A percentile compares a stretch with the other conserved stretches of the same genome.
These are phyloP conservation scores for Keqinozyma sinolaborantium DNA, from an alignment of 1,139 yeast species.

Conservation along the genomic window DNA sequence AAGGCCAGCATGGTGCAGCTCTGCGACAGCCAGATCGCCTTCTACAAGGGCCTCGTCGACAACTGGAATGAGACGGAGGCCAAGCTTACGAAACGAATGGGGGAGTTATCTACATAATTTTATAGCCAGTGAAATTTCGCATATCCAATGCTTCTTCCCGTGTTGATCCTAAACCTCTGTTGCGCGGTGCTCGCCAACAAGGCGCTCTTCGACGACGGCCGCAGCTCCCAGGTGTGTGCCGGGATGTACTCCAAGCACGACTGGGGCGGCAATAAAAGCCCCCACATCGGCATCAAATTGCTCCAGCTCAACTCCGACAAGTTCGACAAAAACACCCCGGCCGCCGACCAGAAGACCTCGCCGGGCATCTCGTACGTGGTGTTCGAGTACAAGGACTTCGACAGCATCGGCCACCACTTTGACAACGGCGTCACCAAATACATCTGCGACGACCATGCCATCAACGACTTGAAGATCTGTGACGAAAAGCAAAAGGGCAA, in stretches of 20 bases:
- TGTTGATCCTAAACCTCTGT: neutral
- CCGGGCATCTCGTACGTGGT: constrained; percentile 57
- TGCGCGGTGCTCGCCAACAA: constrained; percentile 35
- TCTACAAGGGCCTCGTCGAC: constrained; percentile 66
- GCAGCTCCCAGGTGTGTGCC: constrained; percentile 66
- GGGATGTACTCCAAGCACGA: constrained; percentile 88
- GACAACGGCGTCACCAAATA: constrained; percentile 42
- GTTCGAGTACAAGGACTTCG: constrained; percentile 80
- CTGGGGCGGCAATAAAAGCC: constrained; percentile 76
- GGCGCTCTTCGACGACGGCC: constrained; percentile 42
- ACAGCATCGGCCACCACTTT: constrained; percentile 54
- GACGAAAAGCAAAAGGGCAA: constrained; percentile 50
- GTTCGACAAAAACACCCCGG: constrained; percentile 25
- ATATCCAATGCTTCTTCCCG: too few relatives aligned
- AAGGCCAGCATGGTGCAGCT: constrained; percentile 64
- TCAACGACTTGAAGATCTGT: constrained; percentile 54
- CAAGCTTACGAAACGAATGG: constrained; percentile 36
- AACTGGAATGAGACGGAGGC: constrained; percentile 67
- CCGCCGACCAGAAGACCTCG: constrained; percentile 8
- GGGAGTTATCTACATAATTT: too few relatives aligned
- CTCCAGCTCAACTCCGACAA: constrained; percentile 24
- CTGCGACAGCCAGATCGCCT: constrained; percentile 73
- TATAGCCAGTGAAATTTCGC: too few relatives aligned
- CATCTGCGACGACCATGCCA: constrained; percentile 74
- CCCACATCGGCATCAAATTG: constrained; percentile 56